These are phyloP conservation scores for Ustilago vetiveriae DNA, from an alignment of 1,284 basidiomycete species.

Conservation along the genomic window DNA sequence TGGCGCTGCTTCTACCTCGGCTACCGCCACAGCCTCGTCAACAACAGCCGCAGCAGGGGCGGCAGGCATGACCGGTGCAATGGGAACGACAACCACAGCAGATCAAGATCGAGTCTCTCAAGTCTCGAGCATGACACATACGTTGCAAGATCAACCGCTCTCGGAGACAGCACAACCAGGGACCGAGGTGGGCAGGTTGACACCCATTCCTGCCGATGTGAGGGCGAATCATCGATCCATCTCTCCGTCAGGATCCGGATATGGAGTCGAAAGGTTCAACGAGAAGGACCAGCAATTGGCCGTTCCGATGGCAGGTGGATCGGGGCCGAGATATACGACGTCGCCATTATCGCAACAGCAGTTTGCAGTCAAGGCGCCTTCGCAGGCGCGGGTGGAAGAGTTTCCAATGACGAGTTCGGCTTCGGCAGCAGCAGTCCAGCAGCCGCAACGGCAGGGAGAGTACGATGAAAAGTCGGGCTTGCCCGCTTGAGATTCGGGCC, in stretches of 20 bases:
- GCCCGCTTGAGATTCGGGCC: too few species aligned
- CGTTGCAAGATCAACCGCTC: slow-evolving; percentile 57
- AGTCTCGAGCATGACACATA: slow-evolving; percentile 42
- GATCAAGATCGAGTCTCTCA: slow-evolving; percentile 42
- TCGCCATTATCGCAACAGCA: slow-evolving; percentile 5
- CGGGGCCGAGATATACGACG: not conserved
- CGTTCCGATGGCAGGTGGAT: not conserved
- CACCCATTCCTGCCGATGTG: slow-evolving; percentile 1
- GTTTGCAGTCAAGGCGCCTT: not conserved
- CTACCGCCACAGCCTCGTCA: not conserved
- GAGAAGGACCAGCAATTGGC: slow-evolving; percentile 24
- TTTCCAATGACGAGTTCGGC: slow-evolving; percentile 1
- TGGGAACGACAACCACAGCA: not conserved
- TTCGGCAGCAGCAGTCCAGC: too few species aligned
- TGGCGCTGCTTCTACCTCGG: too few species aligned
- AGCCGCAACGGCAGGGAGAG: not conserved
- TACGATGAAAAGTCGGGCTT: not conserved
- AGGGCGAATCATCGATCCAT: too few species aligned
- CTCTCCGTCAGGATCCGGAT: not conserved
- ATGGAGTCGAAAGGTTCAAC: slow-evolving; percentile 9
- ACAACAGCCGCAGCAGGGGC: not conserved
- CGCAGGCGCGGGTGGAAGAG: slow-evolving; percentile 1
- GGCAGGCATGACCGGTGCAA: not conserved
- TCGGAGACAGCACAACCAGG: slow-evolving; percentile 39
- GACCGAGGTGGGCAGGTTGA: slow-evolving; percentile 7